Evolutionary conservation across 345 rosid species (phyloP), one percentile per base, ranked within the genome.

Genomic region (Luvunga scandens): DNA sequence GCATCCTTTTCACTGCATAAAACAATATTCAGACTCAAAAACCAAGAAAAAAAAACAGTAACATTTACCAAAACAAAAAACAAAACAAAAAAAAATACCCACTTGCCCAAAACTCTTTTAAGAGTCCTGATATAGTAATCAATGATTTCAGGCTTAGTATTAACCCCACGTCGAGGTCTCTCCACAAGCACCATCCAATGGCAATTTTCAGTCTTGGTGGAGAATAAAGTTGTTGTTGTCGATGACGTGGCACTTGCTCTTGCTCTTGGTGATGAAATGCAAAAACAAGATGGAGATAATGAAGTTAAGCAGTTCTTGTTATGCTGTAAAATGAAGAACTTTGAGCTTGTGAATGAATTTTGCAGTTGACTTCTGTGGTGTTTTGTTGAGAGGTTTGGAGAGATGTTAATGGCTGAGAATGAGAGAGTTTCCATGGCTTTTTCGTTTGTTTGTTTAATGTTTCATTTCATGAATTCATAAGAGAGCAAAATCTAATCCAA

Each of bases 171-270:
- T 0, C 92, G 90, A 31, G 92, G 93, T 48, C 71, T 79, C 42
- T 89, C 91, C 88, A 89, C 79, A 34, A 90, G 78, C 66, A 91
- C 96, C 90, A 86, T 85, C 98, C 93, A 94, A 60, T 86, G 88
- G 66, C 74, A 71, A 60, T 68, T 71, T 19, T 53, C 25, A 27
- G 81, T 28, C 48, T 45, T 39, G 12, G 76, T 28, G 12, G 85
- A 77, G 78, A 82, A 14, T 19, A 65, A 28, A 84, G 87, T 70
- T 56, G 83, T 56, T 57, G 16, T 45, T 45, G 50, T 45, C 50
- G 50, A 45, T 4, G 85, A 7, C 13, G 81, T 5, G 61, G 71
- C 48, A 22, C 12, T 76, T 76, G 67, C 59, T 60, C 39, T 71
- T n/a, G 28, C 14, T 77, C 50, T 81, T 61, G 84, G 64, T 69